Base-by-base conservation (phyloP, 1,139 yeast species). In the Zygosaccharomyces sapae region DNA sequence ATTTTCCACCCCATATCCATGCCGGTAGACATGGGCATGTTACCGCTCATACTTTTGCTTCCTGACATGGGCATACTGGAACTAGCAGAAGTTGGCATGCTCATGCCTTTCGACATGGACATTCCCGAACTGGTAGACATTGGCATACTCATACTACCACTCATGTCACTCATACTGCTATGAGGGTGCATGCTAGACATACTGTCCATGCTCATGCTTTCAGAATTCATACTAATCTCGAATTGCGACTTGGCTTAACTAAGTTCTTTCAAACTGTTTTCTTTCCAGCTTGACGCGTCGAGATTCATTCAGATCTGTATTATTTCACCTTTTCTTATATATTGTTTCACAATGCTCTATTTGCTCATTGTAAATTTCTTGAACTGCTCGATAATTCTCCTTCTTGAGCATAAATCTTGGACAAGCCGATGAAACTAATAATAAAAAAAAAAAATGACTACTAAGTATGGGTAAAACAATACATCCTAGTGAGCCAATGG, bases 1-100 rank as follows among this genome's bases (percentile, higher is more conserved):
- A n/a, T n/a, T n/a, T 66, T 66, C n/a, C 53, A 55, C 13, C 48
- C 53, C 59, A 55, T 41, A 40, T 40, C 39, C 46, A 54, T 48
- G 22, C 37, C 33, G 37, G 48, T 45, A 8, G 50, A 20, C 53
- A 44, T 53, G n/a, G 51, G 38, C 63, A 55, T 52, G 39, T 43
- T 47, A 4, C 45, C 22, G 19, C 46, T 46, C 27, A 33, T 41
- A 20, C 52, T 27, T 12, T 46, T 44, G 4, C 55, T 29, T 27
- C 39, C 33, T 10, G n/a, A n/a, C n/a, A n/a, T n/a, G n/a, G n/a
- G n/a, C n/a, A n/a, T n/a, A n/a, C n/a, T n/a, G n/a, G n/a, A n/a
- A n/a, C n/a, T n/a, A n/a, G n/a, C n/a, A n/a, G 50, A 22, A 33
- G 44, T 41, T 33, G 49, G 39, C 59, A 53, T 54, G 31, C 40